Base-by-base conservation (phyloP, 2,329 filamentous ascomycete species). In the Rhinocladiella mackenziei region DNA sequence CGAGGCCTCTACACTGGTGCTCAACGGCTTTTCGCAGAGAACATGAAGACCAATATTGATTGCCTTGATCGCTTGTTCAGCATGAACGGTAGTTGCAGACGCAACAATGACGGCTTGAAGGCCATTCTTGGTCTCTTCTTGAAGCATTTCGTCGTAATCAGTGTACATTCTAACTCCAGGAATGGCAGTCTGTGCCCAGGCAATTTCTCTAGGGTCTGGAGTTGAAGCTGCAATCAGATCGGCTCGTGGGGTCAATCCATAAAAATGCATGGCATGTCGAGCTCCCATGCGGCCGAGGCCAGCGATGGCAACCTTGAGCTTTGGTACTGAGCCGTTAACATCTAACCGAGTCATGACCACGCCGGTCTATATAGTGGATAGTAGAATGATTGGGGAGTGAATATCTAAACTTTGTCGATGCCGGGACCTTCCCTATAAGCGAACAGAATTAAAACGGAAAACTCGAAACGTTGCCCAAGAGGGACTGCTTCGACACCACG, bases 1-100 rank as follows among this genome's bases (percentile, higher is more conserved):
- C 38, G 75, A 79, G 77, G 80, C 66, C 52, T 80, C 76, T 11
- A 80, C 67, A 43, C 69, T 75, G 0, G 78, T 83, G 31, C 71
- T 75, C 22, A 69, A 48, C 1, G 67, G 66, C 50, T 70, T 80
- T 63, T 80, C 76, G 58, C 75, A 79, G 17, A 79, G 64, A 2
- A 78, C 74, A 55, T 80, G 75, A 60, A 73, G 72, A 33, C 71
- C 69, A 2, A 69, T 68, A 29, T 73, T 60, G 43, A 80, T 77
- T 7, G 75, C 76, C 56, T 74, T 72, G 63, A 78, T 77, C 2
- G 74, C 69, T 56, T 80, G 73, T 51, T 78, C 70, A 3, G 76
- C 75, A 51, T 80, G 76, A 19, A 73, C 72, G 1, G 70, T 72
- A 1, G 76, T 80, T 11, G 73, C 73, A 3, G 73, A 74, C 1